phyloP scores from a whole-genome alignment of 192 early-diverging fungal species.

The Coemansia sp. region DNA sequence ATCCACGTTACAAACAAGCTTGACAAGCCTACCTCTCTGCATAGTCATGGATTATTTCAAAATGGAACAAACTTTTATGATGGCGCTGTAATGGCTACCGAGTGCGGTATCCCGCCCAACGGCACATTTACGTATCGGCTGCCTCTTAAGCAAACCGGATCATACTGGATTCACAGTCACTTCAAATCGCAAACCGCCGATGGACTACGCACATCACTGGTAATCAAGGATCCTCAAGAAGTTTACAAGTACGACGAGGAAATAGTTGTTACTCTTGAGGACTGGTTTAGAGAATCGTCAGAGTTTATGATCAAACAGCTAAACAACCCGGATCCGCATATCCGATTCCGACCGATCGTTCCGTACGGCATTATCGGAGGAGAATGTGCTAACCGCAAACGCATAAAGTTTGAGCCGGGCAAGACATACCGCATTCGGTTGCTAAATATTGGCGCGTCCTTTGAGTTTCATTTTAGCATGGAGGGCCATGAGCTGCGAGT shows the following conservation, averaged over 20 bases:
- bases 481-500: constrained; percentile 73
- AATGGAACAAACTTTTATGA: constrained; percentile 71
- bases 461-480: constrained; percentile 74
- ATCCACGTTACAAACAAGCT: constrained; percentile 58
- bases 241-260: constrained; percentile 68
- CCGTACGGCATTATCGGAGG: constrained; percentile 54
- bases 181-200: constrained; percentile 71
- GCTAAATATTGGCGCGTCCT: constrained; percentile 71
- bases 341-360: constrained; percentile 25
- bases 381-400: constrained; percentile 55
- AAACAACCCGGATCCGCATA: constrained; percentile 52
- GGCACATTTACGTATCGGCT: constrained; percentile 69
- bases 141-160: constrained; percentile 66
- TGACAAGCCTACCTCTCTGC: constrained; percentile 62
- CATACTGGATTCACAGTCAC: constrained; percentile 83
- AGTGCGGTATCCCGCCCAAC: constrained; percentile 71
- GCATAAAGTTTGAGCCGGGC: constrained; percentile 63
- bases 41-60: constrained; percentile 77
- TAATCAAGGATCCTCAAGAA: constrained; percentile 58
- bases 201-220: constrained; percentile 68
- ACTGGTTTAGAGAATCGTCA: constrained; percentile 71
- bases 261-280: constrained; percentile 62
- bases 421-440: constrained; percentile 81
- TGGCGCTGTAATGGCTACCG: constrained; percentile 65
- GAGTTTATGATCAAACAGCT: constrained; percentile 56